Conservation (phyloP, 305 asterid species). For the Caryopteris hybrid region DNA sequence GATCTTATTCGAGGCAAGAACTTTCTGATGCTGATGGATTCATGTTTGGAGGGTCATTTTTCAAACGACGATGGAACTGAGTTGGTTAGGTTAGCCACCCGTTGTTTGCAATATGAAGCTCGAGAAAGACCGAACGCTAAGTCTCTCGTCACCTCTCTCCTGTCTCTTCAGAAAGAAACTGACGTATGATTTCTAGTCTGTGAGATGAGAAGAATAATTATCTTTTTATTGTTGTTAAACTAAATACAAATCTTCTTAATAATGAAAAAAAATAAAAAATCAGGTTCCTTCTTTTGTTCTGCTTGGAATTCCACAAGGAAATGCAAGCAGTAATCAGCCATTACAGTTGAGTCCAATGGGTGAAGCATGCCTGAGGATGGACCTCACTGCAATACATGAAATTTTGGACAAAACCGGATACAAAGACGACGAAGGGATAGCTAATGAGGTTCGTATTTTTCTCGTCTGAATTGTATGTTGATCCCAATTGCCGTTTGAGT, state of each 20-base stretch:
- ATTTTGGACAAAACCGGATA: constrained; percentile 71
- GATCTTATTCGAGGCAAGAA: constrained; percentile 59
- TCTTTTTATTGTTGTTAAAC: no score
- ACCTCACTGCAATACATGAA: constrained; percentile 89
- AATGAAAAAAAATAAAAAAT: neutral
- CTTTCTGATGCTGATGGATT: constrained; percentile 61
- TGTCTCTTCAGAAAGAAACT: constrained; percentile 53
- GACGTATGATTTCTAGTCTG: constrained; percentile 34
- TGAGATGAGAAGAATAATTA: neutral
- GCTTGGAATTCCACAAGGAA: constrained; percentile 58
- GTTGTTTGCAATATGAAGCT: constrained; percentile 67
- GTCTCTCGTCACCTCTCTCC: constrained; percentile 43
- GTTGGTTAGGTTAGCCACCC: constrained; percentile 55
- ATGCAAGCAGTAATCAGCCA: constrained; percentile 35
- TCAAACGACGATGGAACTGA: constrained; percentile 64
- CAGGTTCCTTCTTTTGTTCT: constrained; percentile 75
- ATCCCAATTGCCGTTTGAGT: neutral
- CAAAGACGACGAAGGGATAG: constrained; percentile 90
- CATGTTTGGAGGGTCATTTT: constrained; percentile 68
- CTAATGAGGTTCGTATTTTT: constrained; percentile 60
- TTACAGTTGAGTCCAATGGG: constrained; percentile 65
- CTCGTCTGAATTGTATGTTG: neutral
- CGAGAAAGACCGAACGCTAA: constrained; percentile 62
- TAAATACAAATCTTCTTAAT: neutral
- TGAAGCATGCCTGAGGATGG: constrained; percentile 87